A percentile compares a stretch with the other conserved stretches of the same genome.
phyloP scores from a whole-genome alignment of 106 monocot species.

The Dendrobium officinale region DNA sequence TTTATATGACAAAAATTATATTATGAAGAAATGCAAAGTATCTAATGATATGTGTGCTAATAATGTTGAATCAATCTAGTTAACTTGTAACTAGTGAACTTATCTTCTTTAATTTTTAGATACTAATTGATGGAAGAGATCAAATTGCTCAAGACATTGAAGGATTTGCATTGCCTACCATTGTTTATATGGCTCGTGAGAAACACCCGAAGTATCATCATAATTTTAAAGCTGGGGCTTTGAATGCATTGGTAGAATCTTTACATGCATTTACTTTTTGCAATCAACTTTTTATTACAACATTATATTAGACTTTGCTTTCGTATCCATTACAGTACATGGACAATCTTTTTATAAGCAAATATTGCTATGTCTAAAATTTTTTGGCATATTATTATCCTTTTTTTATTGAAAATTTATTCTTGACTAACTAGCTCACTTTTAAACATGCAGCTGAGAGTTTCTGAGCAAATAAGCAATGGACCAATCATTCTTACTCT shows the following conservation, averaged over 20 bases:
- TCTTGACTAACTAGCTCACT: background rate
- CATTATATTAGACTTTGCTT: background rate
- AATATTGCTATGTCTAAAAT: background rate
- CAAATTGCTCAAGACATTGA: slow-evolving; percentile 23
- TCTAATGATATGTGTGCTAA: too few species aligned
- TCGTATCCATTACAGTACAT: background rate
- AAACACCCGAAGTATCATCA: slow-evolving; percentile 53
- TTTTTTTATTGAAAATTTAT: background rate
- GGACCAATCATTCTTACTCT: slow-evolving; percentile 53
- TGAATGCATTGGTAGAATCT: slow-evolving; percentile 54
- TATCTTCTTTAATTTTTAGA: slow-evolving; percentile 20
- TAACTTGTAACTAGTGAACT: background rate
- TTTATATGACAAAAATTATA: background rate
- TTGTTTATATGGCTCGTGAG: slow-evolving; percentile 82
- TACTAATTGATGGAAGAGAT: slow-evolving; percentile 61
- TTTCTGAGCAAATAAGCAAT: slow-evolving; percentile 69
- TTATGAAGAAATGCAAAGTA: background rate
- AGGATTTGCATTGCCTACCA: slow-evolving; percentile 34
- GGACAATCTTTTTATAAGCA: too few species aligned
- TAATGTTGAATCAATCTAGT: background rate
- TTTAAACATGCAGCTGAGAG: slow-evolving; percentile 36
- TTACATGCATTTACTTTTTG: background rate
- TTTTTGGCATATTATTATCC: background rate
- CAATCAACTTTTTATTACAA: background rate
- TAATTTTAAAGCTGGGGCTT: slow-evolving; percentile 77